Percentiles rank a stretch among this genome's conserved stretches.
phyloP scores from a whole-genome alignment of 2,329 filamentous ascomycete genomes.

The Exophiala sp. region DNA sequence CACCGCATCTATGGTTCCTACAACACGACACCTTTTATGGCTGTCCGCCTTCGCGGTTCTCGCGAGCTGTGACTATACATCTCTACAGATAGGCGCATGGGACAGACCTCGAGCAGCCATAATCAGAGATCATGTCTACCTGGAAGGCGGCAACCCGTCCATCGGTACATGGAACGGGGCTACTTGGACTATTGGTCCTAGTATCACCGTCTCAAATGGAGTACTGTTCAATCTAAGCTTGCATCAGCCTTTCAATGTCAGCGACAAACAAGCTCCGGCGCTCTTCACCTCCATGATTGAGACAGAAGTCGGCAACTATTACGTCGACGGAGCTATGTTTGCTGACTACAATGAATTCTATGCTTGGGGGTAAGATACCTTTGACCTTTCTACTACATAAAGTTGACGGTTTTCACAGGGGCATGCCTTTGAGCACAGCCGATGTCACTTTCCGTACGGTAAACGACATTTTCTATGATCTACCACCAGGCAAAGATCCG shows the following conservation, averaged over 20 bases:
- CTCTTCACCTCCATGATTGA: conserved; percentile 47
- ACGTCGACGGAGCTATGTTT: conserved; percentile 61
- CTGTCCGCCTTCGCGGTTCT: too few species aligned
- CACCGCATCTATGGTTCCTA: too few species aligned
- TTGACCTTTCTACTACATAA: too few species aligned
- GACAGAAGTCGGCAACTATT: conserved; percentile 50
- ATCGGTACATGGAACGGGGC: conserved; percentile 6
- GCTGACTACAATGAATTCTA: conserved; percentile 62
- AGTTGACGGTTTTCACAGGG: too few species aligned
- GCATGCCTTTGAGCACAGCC: too few species aligned
- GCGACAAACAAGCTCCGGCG: conserved; percentile 55
- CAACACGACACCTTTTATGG: too few species aligned
- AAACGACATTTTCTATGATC: too few species aligned
- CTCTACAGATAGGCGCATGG: conserved; percentile 7
- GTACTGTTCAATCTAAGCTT: conserved; percentile 59
- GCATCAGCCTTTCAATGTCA: conserved; percentile 50
- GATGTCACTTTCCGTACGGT: too few species aligned
- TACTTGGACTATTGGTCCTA: neutral
- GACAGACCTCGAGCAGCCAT: conserved; percentile 10
- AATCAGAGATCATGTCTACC: conserved; percentile 12
- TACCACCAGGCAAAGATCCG: too few species aligned
- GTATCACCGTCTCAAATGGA: conserved; percentile 51
- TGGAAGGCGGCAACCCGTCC: conserved; percentile 11
- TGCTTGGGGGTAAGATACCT: conserved; percentile 51
- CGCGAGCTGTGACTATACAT: conserved; percentile 1